Evolutionary conservation across 23 red algal genomes (phyloP), one percentile per base, ranked within the genome.

Genomic region (Agarophyton chilense): DNA sequence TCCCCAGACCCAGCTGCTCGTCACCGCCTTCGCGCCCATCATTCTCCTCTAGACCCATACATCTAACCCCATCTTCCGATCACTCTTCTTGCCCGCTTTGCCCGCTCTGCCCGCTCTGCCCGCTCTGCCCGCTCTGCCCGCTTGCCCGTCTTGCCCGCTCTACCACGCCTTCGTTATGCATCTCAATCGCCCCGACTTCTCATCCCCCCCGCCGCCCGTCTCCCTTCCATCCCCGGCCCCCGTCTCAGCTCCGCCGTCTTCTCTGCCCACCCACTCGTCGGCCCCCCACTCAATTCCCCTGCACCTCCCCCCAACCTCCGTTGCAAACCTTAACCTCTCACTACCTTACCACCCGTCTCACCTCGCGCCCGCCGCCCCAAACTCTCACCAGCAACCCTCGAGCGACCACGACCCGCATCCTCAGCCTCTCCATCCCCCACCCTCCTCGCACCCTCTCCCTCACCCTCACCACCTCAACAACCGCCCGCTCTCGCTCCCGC

Each of bases 151-250:
- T 19, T 11, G 17, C 38, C 65, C 65, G 43, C 65, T 45, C 65
- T 39, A 60, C n/a, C n/a, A n/a, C n/a, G n/a, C n/a, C n/a, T n/a
- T n/a, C n/a, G 55, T 31, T 29, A 81, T 60, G 55, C 77, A 55
- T 43, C 49, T 46, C n/a, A 46, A 64, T 45, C 77, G 47, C 31
- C 77, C 39, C 45, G 55, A 57, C 45, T 46, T 64, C 39, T 41
- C 55, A n/a, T 63, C 77, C 45, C 55, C 47, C 18, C 54, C 77
- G 1, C 47, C 77, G n/a, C 47, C 50, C 77, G 55, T 64, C 77
- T 35, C 52, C 26, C 34, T 66, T 21, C 84, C 84, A 33, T 50
- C 45, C 34, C 35, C 67, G 44, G 53, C 65, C 36, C 65, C 65
- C 65, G 65, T 72, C 65, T 41, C 65, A 3, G 68, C 68, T 25